These are phyloP conservation scores for Cytospora leucostoma DNA, from an alignment of 2,329 filamentous ascomycete genomes.

Conservation along the genomic window DNA sequence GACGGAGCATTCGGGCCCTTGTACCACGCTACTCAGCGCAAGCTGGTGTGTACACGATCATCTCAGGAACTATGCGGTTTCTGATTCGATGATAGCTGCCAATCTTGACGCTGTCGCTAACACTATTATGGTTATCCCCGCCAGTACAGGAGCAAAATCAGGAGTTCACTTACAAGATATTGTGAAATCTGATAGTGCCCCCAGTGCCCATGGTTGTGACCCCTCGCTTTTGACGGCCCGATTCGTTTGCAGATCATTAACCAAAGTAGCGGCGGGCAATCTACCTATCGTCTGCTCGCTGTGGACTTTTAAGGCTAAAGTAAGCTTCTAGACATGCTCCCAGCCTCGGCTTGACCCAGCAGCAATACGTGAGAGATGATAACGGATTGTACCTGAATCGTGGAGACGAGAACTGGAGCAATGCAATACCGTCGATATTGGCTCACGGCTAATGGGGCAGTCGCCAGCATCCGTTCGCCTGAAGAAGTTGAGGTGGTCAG, in stretches of 20 bases:
- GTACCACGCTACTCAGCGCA: neutral
- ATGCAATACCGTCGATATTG: neutral
- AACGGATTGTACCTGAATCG: neutral
- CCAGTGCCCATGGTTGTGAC: neutral
- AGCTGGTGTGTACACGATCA: too few species aligned
- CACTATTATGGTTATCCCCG: neutral
- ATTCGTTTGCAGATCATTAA: neutral
- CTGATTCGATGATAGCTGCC: neutral
- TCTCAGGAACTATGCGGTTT: neutral
- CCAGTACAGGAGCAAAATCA: neutral
- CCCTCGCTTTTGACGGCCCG: neutral
- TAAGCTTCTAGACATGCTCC: neutral
- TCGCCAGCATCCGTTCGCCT: neutral
- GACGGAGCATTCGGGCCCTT: neutral
- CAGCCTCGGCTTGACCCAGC: neutral
- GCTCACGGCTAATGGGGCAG: neutral
- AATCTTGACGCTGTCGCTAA: neutral
- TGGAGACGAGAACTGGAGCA: neutral
- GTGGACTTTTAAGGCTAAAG: neutral
- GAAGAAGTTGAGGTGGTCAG: constrained; percentile 5
- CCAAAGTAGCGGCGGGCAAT: neutral
- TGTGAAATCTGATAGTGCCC: neutral
- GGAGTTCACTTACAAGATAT: neutral
- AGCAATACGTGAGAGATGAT: constrained; percentile 8
- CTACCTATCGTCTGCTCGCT: neutral